Conservation (phyloP, 106 monocot genomes). For the Alisma plantagoaquatica region DNA sequence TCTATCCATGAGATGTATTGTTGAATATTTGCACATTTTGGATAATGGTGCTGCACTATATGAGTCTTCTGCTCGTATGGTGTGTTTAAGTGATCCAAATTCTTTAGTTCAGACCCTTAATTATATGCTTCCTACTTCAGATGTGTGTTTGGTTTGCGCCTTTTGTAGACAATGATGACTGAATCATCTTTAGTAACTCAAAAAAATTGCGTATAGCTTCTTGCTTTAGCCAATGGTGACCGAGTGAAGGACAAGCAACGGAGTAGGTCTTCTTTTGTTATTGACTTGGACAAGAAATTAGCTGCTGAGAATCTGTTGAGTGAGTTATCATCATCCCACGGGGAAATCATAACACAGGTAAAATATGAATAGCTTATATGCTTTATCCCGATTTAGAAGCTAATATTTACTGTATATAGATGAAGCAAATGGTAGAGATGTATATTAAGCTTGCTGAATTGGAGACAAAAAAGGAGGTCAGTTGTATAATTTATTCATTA, state of each 20-base stretch:
- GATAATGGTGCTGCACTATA: no score
- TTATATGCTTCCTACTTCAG: no score
- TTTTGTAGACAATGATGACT: no score
- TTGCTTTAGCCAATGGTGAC: conserved; percentile 96
- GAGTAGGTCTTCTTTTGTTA: conserved; percentile 85
- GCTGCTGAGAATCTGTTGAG: conserved; percentile 86
- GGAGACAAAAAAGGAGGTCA: conserved; percentile 95
- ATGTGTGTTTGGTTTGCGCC: no score
- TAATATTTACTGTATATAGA: conserved; percentile 29
- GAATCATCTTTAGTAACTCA: no score
- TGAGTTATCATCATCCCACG: conserved; percentile 70
- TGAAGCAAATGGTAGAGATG: conserved; percentile 95
- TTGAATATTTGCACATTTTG: no score
- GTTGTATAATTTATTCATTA: conserved; percentile 3
- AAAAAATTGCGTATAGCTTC: no score
- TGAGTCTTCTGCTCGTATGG: no score
- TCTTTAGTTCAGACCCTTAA: no score
- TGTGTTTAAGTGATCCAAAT: no score
- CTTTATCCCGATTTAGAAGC: background rate
- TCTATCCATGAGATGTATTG: no score
- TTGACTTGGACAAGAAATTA: conserved; percentile 91
- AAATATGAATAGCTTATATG: background rate
- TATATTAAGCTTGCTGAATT: conserved; percentile 98
- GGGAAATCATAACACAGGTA: conserved; percentile 77
- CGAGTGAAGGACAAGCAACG: conserved; percentile 94